Conservation (phyloP, 2,329 filamentous ascomycete genomes). For the Lachnellula arida region DNA sequence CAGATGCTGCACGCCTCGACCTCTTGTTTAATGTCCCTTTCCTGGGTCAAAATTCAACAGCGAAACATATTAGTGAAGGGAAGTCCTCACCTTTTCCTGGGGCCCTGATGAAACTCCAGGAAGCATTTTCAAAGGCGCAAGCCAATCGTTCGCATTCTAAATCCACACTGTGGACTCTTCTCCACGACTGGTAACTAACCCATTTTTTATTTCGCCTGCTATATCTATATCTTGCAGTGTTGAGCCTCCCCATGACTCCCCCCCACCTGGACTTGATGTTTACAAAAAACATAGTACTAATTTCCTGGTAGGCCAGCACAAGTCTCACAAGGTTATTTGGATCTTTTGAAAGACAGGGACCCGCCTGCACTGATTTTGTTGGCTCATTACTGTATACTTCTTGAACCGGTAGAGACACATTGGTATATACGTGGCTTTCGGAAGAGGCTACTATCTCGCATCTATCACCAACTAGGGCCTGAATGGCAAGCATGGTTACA, state of each 20-base stretch:
- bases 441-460: slow-evolving; percentile 4
- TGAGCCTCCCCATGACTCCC: background rate
- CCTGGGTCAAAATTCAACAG: background rate
- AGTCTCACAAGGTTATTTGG: slow-evolving; percentile 31
- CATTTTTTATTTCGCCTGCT: no score
- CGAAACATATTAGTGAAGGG: background rate
- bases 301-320: slow-evolving; percentile 30
- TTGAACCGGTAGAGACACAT: slow-evolving; percentile 34
- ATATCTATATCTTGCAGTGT: background rate
- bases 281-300: slow-evolving; percentile 18
- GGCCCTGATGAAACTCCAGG: slow-evolving; percentile 1
- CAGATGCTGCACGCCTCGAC: background rate
- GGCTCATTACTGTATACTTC: slow-evolving; percentile 35
- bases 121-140: slow-evolving; percentile 8
- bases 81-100: background rate
- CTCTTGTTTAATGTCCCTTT: background rate
- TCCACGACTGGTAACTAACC: slow-evolving; percentile 2
- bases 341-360: slow-evolving; percentile 29
- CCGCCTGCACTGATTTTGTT: slow-evolving; percentile 35
- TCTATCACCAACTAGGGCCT: slow-evolving; percentile 4
- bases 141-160: slow-evolving; percentile 34
- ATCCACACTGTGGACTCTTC: slow-evolving; percentile 26
- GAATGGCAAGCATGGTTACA: slow-evolving; percentile 27
- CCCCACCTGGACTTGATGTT: background rate
- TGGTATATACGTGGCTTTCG: slow-evolving; percentile 31